Evolutionary conservation across 2,329 filamentous ascomycete species (phyloP), one percentile per base, ranked within the genome.

Genomic region (Fusarium pininemorale): DNA sequence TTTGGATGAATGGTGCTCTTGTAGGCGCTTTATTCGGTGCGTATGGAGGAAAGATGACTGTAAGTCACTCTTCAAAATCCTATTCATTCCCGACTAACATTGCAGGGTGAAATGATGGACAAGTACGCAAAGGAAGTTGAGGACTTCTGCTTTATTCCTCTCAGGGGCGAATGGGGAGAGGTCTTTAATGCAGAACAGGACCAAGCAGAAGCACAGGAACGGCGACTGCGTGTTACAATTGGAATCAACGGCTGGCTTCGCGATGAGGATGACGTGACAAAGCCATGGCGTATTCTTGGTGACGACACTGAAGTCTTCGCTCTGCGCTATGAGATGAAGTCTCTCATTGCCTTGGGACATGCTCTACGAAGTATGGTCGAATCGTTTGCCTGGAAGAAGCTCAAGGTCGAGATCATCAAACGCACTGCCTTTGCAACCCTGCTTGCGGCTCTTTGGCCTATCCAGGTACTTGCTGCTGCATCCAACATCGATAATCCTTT

Each of bases 1-100:
- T 98, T 73, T 95, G 94, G 77, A 93, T 95, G 81, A 97, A 95
- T 64, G 90, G 93, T 1, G 93, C 96, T 2, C 86, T 98, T 7
- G 94, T 98, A 1, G 95, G 95, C 0, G 91, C 94, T 18, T 84
- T 98, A 0, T 98, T 98, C 79, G 95, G 95, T 2, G 95, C 95
- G 0, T 97, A 95, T 77, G 95, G 95, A 6, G 95, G 93, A 1
- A 91, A 92, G 77, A 91, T 91, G 89, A 91, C 88, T 48, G 86
- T 84, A 75, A 70, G 83, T 74, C 30, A 20, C 11, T 24, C 15
- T 18, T 22, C 7, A 7, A 6, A 30, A 32, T 1, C 7, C 22
- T 9, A 4, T 18, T 22, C 16, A n/a, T 20, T 9, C 10, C 22
- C 12, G 42, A 10, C 77, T 79, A 63, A 80, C 45, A 45, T 7